Conservation (phyloP, 83 land plant species). For the Picea abies region DNA sequence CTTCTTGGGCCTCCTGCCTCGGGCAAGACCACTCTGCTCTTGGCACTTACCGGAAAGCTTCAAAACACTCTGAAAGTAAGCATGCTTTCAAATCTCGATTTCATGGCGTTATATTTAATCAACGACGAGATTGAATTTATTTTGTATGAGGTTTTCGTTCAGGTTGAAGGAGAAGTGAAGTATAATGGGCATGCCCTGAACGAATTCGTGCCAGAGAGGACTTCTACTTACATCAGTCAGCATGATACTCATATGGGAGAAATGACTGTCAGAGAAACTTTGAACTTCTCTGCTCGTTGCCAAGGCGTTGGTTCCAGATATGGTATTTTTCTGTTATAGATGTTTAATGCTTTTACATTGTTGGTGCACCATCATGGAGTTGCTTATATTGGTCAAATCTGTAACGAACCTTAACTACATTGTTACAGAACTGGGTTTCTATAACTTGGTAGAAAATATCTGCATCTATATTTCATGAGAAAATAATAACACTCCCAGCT, state of each 20-base stretch:
- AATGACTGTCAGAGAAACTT: conserved; percentile 1
- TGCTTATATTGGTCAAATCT: neutral
- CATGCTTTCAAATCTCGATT: too few relatives aligned
- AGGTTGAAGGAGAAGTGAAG: neutral
- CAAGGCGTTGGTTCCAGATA: conserved; percentile 10
- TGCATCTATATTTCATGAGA: too few relatives aligned
- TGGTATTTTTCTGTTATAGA: neutral
- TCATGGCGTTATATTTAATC: too few relatives aligned
- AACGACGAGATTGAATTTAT: too few relatives aligned
- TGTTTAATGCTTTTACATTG: neutral
- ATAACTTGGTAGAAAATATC: too few relatives aligned
- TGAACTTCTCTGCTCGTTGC: neutral
- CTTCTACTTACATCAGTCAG: neutral
- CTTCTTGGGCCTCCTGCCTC: too few relatives aligned
- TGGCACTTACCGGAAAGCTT: too few relatives aligned
- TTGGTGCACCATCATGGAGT: too few relatives aligned
- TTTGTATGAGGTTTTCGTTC: neutral
- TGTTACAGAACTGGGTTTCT: too few relatives aligned
- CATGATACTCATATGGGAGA: neutral
- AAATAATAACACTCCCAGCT: too few relatives aligned
- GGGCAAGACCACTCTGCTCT: too few relatives aligned
- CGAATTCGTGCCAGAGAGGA: neutral
- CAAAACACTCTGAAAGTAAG: too few relatives aligned
- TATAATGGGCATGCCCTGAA: conserved; percentile 3
- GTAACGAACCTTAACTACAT: neutral